Conservation (phyloP, 805 yeast genomes). For the Ogataea parapolymorpha region DNA sequence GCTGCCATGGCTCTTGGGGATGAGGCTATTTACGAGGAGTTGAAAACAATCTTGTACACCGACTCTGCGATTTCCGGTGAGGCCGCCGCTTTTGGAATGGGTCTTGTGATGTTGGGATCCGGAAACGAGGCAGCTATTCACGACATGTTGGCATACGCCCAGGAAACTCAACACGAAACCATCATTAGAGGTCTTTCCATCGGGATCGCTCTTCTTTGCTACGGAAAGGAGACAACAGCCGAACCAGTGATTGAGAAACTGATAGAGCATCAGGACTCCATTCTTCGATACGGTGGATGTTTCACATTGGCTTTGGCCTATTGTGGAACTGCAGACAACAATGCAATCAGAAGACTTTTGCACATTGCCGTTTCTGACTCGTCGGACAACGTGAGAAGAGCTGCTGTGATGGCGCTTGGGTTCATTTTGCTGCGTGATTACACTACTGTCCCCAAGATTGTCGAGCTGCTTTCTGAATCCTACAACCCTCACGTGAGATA, state of each 20-base stretch:
- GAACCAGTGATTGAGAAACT: conserved; percentile 63
- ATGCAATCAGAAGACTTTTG: conserved; percentile 78
- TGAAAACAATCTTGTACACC: conserved; percentile 77
- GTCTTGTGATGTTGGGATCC: conserved; percentile 91
- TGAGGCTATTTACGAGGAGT: conserved; percentile 69
- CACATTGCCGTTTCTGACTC: conserved; percentile 97
- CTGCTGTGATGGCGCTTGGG: conserved; percentile 88
- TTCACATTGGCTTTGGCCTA: conserved; percentile 92
- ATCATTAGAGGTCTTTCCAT: conserved; percentile 91
- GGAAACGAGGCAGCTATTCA: conserved; percentile 63
- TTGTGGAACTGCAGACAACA: conserved; percentile 91
- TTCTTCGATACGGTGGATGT: conserved; percentile 93
- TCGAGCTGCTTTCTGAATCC: conserved; percentile 85
- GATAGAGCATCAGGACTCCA: conserved; percentile 71
- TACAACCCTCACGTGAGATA: conserved; percentile 98
- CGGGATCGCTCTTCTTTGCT: conserved; percentile 82
- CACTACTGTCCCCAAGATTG: conserved; percentile 92
- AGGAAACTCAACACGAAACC: conserved; percentile 94
- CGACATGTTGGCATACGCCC: conserved; percentile 88
- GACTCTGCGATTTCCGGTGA: conserved; percentile 95
- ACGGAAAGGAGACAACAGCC: conserved; percentile 81
- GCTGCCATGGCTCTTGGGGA: conserved; percentile 93
- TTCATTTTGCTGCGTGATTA: conserved; percentile 88
- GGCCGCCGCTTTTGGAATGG: conserved; percentile 96
- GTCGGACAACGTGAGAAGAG: conserved; percentile 93